phyloP scores from a whole-genome alignment of 2,329 filamentous ascomycete genomes.

The Knufia fluminis region DNA sequence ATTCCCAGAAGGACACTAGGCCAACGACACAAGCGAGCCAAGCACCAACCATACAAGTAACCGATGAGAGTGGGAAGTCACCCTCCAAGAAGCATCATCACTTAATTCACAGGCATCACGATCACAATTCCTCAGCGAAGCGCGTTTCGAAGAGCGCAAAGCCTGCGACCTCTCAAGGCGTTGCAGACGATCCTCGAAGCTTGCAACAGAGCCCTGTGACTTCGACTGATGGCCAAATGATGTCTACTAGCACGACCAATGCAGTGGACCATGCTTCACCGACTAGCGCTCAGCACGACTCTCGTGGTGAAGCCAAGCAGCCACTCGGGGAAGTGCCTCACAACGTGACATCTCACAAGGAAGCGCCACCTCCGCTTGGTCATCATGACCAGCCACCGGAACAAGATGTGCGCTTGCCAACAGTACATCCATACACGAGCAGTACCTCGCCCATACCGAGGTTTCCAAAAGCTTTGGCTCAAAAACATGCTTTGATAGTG shows the following conservation, averaged over 20 bases:
- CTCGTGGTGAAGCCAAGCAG: constrained; percentile 13
- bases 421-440: constrained; percentile 30
- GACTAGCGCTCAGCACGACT: constrained; percentile 12
- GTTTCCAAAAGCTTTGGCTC: constrained; percentile 43
- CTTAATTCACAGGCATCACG: constrained; percentile 26
- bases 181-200: background rate
- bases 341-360: constrained; percentile 28
- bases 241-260: background rate
- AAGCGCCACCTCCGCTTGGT: constrained; percentile 28
- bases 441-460: constrained; percentile 37
- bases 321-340: constrained; percentile 24
- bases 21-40: constrained; percentile 23
- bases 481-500: constrained; percentile 47
- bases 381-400: constrained; percentile 36
- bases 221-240: background rate
- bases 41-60: constrained; percentile 69
- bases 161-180: background rate
- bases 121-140: constrained; percentile 15
- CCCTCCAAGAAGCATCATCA: constrained; percentile 25
- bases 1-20: background rate
- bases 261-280: background rate
- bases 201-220: background rate
- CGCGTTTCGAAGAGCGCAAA: constrained; percentile 20
- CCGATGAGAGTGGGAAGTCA: constrained; percentile 45
- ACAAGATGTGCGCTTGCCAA: constrained; percentile 33